Evolutionary conservation across 2,329 filamentous ascomycete species (phyloP).

Genomic region (Aschersonia sp.): DNA sequence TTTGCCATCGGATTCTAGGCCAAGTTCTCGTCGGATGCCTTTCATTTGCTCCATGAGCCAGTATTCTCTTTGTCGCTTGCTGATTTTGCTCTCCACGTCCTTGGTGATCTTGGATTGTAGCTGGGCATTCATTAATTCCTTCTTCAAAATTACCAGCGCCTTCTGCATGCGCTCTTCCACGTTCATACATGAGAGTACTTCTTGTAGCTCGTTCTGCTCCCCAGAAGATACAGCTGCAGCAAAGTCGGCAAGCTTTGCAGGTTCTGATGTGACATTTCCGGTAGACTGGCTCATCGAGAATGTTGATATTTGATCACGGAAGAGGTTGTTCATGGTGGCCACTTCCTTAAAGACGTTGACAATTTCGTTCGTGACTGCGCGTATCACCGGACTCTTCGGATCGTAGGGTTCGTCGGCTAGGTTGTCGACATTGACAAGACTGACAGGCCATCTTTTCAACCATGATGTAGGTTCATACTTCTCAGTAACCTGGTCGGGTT

Average conservation of each 20-base stretch:
- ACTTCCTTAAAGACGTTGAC: constrained; percentile 99
- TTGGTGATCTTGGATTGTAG: constrained; percentile 95
- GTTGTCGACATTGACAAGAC: constrained; percentile 91
- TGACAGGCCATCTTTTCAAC: constrained; percentile 81
- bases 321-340: constrained; percentile 82
- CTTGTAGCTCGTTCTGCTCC: constrained; percentile 82
- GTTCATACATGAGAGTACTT: constrained; percentile 76
- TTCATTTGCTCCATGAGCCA: constrained; percentile 99
- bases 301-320: constrained; percentile 92
- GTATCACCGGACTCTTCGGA: constrained; percentile 75
- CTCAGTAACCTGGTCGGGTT: constrained; percentile 31
- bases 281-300: constrained; percentile 93
- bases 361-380: constrained; percentile 91
- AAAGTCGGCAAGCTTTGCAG: constrained; percentile 90
- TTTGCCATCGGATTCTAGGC: constrained; percentile 94
- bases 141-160: constrained; percentile 83
- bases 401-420: constrained; percentile 79
- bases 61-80: constrained; percentile 93
- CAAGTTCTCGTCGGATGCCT: constrained; percentile 86
- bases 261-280: constrained; percentile 89
- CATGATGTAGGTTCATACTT: constrained; percentile 83
- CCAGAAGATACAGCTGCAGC: constrained; percentile 93
- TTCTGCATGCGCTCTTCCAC: constrained; percentile 89
- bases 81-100: constrained; percentile 94
- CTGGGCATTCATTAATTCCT: constrained; percentile 96